Percentiles rank a stretch among this genome's conserved stretches.
Evolutionary conservation across 2,329 filamentous ascomycete species (phyloP).

Genomic region (Claviceps pazoutovae): DNA sequence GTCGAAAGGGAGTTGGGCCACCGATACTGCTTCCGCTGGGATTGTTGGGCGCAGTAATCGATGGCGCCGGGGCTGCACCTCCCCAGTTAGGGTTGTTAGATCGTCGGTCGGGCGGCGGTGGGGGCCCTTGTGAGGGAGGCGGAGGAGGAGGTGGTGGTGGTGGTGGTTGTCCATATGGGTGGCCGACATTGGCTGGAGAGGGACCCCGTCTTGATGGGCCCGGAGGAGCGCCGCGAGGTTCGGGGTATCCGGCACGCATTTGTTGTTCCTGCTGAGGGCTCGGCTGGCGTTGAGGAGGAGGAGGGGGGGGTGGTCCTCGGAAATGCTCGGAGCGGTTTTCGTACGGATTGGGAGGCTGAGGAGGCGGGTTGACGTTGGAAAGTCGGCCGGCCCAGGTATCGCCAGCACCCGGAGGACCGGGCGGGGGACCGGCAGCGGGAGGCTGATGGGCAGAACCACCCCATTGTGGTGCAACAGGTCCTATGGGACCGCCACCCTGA

Average conservation of each 20-base stretch:
- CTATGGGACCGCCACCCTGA: conserved; percentile 65
- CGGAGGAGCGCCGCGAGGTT: conserved; percentile 23
- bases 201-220: conserved; percentile 33
- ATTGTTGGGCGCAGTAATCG: conserved; percentile 23
- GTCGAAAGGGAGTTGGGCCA: conserved; percentile 56
- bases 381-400: conserved; percentile 49
- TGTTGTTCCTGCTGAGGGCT: conserved; percentile 58
- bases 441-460: conserved; percentile 55
- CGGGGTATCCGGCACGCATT: conserved; percentile 49
- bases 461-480: conserved; percentile 81
- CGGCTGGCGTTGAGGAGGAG: conserved; percentile 54
- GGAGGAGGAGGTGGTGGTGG: conserved; percentile 13
- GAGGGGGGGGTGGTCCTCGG: conserved; percentile 51
- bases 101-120: conserved; percentile 38
- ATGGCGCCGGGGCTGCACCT: conserved; percentile 34
- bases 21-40: conserved; percentile 26
- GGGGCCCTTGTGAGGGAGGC: conserved; percentile 27
- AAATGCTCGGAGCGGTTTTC: conserved; percentile 55
- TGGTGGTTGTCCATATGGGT: conserved; percentile 31
- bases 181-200: conserved; percentile 24
- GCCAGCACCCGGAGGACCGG: conserved; percentile 44
- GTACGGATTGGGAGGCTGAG: conserved; percentile 68
- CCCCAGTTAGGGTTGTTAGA: conserved; percentile 46
- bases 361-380: conserved; percentile 64
- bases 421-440: conserved; percentile 40